Evolutionary conservation across 257 asterid genomes (phyloP).

Genomic region (Solanum boliviense): DNA sequence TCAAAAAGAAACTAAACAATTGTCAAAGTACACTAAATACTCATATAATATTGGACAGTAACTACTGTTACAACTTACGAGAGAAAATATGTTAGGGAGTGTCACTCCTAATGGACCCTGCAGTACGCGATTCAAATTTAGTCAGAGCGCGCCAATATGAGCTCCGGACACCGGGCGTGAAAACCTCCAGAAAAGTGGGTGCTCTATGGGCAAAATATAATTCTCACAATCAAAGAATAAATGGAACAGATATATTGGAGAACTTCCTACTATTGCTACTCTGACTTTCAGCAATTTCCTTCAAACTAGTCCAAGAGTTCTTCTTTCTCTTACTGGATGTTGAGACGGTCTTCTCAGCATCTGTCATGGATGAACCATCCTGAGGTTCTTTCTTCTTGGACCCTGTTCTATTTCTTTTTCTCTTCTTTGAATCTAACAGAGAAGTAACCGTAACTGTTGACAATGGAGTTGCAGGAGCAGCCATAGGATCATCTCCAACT

Average conservation of each 20-base stretch:
- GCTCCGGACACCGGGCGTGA: neutral
- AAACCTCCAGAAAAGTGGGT: neutral
- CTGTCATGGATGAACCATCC: constrained; percentile 7
- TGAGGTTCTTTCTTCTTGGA: constrained; percentile 28
- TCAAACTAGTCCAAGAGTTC: constrained; percentile 62
- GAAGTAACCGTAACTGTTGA: constrained; percentile 8
- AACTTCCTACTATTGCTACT: constrained; percentile 24
- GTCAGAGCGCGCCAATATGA: neutral
- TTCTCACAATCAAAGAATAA: constrained; percentile 14
- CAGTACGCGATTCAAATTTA: no score
- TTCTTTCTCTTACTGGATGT: constrained; percentile 47
- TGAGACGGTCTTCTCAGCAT: constrained; percentile 12
- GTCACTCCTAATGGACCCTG: no score
- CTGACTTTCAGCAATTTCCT: constrained; percentile 46
- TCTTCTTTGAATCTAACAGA: constrained; percentile 45
- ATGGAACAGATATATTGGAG: constrained; percentile 32
- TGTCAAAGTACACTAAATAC: neutral
- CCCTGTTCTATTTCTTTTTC: constrained; percentile 40
- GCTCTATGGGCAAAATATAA: neutral
- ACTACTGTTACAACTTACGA: neutral
- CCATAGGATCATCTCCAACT: constrained; percentile 1
- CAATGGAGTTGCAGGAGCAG: constrained; percentile 26
- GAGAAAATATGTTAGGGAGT: neutral
- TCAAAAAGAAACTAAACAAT: neutral
- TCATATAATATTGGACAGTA: neutral